Evolutionary conservation across 352 stramenopile species (phyloP), one percentile per base, ranked within the genome.

Genomic region (Globisporangium cederbergense): DNA sequence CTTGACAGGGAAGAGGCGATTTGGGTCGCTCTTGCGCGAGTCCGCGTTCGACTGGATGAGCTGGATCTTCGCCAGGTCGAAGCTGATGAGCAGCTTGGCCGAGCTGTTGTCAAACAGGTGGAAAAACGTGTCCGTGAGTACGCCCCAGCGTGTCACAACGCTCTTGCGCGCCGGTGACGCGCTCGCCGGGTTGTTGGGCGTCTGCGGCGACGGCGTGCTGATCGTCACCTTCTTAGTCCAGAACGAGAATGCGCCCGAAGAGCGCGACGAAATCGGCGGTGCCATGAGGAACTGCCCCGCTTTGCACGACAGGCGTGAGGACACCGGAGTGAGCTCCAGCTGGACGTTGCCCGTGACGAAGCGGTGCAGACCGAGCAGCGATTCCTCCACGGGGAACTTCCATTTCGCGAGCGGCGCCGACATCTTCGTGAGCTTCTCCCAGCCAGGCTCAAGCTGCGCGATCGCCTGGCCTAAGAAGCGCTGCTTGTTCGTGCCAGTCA

Each of bases 21-120:
- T 87, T 7, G 79, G 69, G 64, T 87, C 79, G 56, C 73, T 77
- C 52, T 85, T 86, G 36, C 68, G 53, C 8, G 55, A 61, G 36
- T 81, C 58, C 13, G 67, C 61, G 38, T 66, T 76, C 36, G 86
- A 83, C 70, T 79, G 70, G 54, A 94, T 82, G 3, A 94, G 67
- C 72, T 94, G 86, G 50, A 92, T 71, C 74, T 92, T 94, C 28
- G 79, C 86, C 38, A 94, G 55, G 51, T 94, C 83, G 18, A 94
- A 66, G 70, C 80, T 91, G 60, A 80, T 63, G 1, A 90, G 58
- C 40, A 89, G 63, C 62, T 90, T 87, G 18, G 86, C 83, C 8
- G 81, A 89, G 61, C 78, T 91, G 56, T 92, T 76, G 57, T 89
- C 81, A 32, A 91, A 94, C 18, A 94, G 66, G 60, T 93, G 79